These are phyloP conservation scores for Pythium aristosporum DNA, from an alignment of 352 stramenopile species.

Conservation along the genomic window DNA sequence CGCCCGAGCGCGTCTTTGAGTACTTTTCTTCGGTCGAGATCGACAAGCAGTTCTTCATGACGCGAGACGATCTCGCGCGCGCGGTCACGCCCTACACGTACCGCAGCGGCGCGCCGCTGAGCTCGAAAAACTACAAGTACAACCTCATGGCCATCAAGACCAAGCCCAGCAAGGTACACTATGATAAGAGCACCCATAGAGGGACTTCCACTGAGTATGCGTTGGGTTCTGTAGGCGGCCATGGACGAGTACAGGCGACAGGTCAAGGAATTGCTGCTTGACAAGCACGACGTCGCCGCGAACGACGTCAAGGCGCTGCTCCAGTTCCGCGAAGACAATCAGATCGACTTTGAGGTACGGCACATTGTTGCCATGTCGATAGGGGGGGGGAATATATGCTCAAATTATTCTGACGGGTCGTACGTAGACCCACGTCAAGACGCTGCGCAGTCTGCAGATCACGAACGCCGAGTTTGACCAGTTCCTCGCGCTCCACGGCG, in stretches of 20 bases:
- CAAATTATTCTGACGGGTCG: not conserved
- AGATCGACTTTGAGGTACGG: conserved; percentile 72
- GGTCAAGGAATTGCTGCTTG: conserved; percentile 56
- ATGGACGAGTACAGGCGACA: conserved; percentile 52
- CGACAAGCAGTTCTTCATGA: conserved; percentile 84
- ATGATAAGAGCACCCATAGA: not conserved
- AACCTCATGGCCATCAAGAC: conserved; percentile 56
- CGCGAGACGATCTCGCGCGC: conserved; percentile 72
- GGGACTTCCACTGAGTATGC: not conserved
- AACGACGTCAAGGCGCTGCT: conserved; percentile 54
- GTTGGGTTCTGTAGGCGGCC: conserved; percentile 22
- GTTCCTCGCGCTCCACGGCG: conserved; percentile 71
- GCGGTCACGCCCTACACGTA: conserved; percentile 85
- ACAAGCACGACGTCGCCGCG: conserved; percentile 44
- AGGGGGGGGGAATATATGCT: not conserved
- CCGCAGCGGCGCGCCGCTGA: conserved; percentile 62
- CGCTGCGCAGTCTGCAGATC: conserved; percentile 67
- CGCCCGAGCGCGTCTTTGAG: conserved; percentile 87
- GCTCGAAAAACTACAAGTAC: conserved; percentile 83
- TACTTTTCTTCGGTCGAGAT: conserved; percentile 89
- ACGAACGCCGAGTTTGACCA: conserved; percentile 83
- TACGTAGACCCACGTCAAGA: conserved; percentile 73
- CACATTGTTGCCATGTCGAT: not conserved
- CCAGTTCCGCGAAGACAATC: conserved; percentile 49
- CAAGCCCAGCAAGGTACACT: conserved; percentile 41